Percentiles rank a stretch among this genome's conserved stretches.
These are phyloP conservation scores for Beauveria caledonica DNA, from an alignment of 2,329 filamentous ascomycete genomes.

Conservation along the genomic window DNA sequence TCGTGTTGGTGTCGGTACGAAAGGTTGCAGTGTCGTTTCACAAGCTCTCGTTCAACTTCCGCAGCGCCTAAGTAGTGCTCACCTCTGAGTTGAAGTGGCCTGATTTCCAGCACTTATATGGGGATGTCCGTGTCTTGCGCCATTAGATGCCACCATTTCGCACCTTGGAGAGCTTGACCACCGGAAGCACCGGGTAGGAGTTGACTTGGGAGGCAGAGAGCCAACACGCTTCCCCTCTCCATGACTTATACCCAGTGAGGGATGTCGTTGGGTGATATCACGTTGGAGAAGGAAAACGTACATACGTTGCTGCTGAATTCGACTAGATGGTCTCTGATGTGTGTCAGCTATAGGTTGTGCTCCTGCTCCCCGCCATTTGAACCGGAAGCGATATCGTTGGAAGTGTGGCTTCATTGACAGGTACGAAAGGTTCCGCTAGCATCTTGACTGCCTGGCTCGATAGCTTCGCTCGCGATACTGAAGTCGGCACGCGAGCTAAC, in stretches of 20 bases:
- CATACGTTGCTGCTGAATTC: too few species aligned
- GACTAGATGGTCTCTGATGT: too few species aligned
- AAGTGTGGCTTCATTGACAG: not conserved
- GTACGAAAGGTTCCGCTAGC: not conserved
- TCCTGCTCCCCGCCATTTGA: not conserved
- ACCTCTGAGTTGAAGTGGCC: slow-evolving; percentile 15
- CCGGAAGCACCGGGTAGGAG: slow-evolving; percentile 15
- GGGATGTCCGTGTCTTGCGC: slow-evolving; percentile 5
- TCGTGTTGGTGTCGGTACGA: slow-evolving; percentile 22
- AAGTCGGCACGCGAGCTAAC: not conserved
- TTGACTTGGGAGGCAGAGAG: slow-evolving; percentile 12
- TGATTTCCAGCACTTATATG: slow-evolving; percentile 14
- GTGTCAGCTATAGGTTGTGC: not conserved
- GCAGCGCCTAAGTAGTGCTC: slow-evolving; percentile 26
- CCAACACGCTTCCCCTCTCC: not conserved
- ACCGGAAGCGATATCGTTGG: not conserved
- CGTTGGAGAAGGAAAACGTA: too few species aligned
- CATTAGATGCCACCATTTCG: slow-evolving; percentile 11
- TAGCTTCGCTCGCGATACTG: not conserved
- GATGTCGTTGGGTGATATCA: too few species aligned
- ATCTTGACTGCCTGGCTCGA: not conserved
- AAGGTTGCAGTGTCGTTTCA: slow-evolving; percentile 25
- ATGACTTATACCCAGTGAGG: not conserved
- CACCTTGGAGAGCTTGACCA: not conserved
- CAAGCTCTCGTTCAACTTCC: slow-evolving; percentile 23